A percentile compares a stretch with the other conserved stretches of the same genome.
Conservation (phyloP, 176 grass and related monocot genomes). For the Lolium multiflorum region DNA sequence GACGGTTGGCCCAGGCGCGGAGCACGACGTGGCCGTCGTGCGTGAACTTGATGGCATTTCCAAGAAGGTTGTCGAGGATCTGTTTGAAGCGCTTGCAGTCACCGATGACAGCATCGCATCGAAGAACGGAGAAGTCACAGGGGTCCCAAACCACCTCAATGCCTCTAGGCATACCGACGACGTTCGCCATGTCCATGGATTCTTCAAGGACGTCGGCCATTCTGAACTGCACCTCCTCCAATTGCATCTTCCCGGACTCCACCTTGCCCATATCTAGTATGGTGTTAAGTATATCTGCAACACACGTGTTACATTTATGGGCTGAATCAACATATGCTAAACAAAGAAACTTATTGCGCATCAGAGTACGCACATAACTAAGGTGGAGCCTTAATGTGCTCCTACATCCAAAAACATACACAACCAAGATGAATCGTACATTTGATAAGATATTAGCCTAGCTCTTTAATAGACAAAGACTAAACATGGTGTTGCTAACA, state of each 20-base stretch:
- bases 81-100: constrained; percentile 68
- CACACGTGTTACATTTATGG: neutral
- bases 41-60: constrained; percentile 88
- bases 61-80: constrained; percentile 81
- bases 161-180: constrained; percentile 52
- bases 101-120: constrained; percentile 40
- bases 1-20: constrained; percentile 66
- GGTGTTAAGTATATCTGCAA: constrained; percentile 76
- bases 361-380: neutral
- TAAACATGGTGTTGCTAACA: neutral
- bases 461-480: neutral
- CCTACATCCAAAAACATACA: neutral
- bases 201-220: constrained; percentile 77
- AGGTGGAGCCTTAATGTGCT: neutral
- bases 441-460: neutral
- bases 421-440: neutral
- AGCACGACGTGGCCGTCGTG: constrained; percentile 56
- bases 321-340: neutral
- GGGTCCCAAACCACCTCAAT: constrained; percentile 90
- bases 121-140: constrained; percentile 69
- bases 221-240: constrained; percentile 69
- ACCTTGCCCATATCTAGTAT: constrained; percentile 82
- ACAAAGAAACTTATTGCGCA: neutral
- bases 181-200: constrained; percentile 64
- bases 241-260: constrained; percentile 82